These are phyloP conservation scores for Pisolithus orientalis DNA, from an alignment of 768 basidiomycete genomes.

Conservation along the genomic window DNA sequence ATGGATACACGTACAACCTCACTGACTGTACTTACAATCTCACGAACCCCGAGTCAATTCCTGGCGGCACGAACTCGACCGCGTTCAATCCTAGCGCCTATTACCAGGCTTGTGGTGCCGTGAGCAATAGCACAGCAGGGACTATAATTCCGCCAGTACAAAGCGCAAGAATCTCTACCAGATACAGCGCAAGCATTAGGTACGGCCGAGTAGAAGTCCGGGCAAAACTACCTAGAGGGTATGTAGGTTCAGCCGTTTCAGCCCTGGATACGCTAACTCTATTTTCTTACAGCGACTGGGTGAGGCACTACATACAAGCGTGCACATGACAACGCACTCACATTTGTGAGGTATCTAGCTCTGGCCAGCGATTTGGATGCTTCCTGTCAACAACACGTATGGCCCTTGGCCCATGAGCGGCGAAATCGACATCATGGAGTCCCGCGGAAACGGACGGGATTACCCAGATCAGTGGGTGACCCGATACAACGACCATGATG, in stretches of 20 bases:
- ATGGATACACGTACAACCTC: conserved; percentile 73
- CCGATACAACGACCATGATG: background rate
- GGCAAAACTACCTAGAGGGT: conserved; percentile 78
- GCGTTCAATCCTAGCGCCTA: conserved; percentile 42
- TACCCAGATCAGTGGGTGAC: conserved; percentile 51
- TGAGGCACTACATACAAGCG: conserved; percentile 22
- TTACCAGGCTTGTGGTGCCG: conserved; percentile 60
- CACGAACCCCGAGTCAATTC: conserved; percentile 30
- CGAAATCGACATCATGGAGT: conserved; percentile 53
- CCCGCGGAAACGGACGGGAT: conserved; percentile 53
- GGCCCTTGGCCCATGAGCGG: conserved; percentile 54
- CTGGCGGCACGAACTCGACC: conserved; percentile 24
- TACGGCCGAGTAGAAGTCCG: conserved; percentile 82
- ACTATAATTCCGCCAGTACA: conserved; percentile 78
- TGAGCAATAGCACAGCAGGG: conserved; percentile 61
- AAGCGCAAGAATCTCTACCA: conserved; percentile 74
- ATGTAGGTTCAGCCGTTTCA: conserved; percentile 19
- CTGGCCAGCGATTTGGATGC: conserved; percentile 84
- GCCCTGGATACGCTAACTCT: background rate
- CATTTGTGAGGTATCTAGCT: conserved; percentile 13
- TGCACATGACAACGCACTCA: background rate
- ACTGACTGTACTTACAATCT: conserved; percentile 74
- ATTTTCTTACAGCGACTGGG: conserved; percentile 46
- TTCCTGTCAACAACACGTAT: conserved; percentile 60
- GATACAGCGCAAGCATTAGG: conserved; percentile 61